Evolutionary conservation across 1,139 yeast species (phyloP).

Genomic region (Spathaspora sp.): DNA sequence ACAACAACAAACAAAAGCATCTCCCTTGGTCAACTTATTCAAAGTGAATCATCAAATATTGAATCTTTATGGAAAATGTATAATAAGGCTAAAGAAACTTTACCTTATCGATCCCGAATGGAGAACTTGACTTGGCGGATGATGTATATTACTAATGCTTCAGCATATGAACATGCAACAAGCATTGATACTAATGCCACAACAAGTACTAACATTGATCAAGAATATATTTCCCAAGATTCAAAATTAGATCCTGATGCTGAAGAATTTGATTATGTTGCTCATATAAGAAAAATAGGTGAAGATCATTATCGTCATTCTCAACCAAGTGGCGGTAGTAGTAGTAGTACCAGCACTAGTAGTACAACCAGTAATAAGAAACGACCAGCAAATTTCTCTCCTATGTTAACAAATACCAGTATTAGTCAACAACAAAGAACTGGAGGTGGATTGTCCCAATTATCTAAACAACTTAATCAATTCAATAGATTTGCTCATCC

Average conservation of each 20-base stretch:
- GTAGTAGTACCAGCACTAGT: neutral
- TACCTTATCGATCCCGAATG: conserved; percentile 74
- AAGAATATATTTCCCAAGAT: neutral
- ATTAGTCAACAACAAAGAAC: neutral
- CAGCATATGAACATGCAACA: neutral
- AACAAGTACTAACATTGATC: neutral
- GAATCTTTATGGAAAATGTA: conserved; percentile 80
- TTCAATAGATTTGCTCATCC: conserved; percentile 9
- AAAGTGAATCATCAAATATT: conserved; percentile 26
- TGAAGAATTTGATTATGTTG: conserved; percentile 65
- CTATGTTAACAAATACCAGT: conserved; percentile 16
- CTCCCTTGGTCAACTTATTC: conserved; percentile 9
- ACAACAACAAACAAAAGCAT: neutral
- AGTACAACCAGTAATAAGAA: conserved; percentile 18
- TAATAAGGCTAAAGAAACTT: conserved; percentile 69
- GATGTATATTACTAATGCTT: conserved; percentile 55
- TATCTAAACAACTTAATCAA: conserved; percentile 13
- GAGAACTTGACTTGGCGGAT: conserved; percentile 85
- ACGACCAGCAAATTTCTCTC: conserved; percentile 38
- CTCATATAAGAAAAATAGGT: conserved; percentile 62
- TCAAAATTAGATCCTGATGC: conserved; percentile 35
- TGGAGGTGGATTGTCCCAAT: conserved; percentile 7
- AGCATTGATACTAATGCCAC: neutral
- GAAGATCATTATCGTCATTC: conserved; percentile 18
- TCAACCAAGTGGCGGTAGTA: neutral